Evolutionary conservation across 108 stramenopile genomes (phyloP).

Genomic region (Nannochloropsis salina): DNA sequence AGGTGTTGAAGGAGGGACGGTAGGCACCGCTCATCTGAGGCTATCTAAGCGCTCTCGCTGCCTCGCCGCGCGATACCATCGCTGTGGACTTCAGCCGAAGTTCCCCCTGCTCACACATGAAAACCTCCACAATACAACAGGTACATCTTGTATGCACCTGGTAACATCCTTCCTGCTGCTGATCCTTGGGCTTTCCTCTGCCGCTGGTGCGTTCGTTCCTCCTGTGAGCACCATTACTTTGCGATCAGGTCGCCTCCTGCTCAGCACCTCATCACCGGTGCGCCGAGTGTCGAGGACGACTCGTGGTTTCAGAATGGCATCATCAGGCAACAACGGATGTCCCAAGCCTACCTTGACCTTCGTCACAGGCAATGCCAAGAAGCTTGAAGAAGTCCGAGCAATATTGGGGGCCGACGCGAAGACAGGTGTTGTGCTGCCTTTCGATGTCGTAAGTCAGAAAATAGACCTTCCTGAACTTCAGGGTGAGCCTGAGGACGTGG

Average conservation of each 20-base stretch:
- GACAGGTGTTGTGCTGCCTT: constrained; percentile 57
- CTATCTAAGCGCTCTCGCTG: too few species aligned
- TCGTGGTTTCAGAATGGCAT: not conserved
- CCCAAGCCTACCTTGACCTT: constrained; percentile 63
- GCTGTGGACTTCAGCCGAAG: too few species aligned
- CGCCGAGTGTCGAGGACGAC: too few species aligned
- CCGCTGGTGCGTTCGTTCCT: not conserved
- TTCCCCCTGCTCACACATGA: too few species aligned
- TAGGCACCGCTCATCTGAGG: too few species aligned
- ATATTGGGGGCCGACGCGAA: constrained; percentile 57
- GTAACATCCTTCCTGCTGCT: not conserved
- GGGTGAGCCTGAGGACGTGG: constrained; percentile 89
- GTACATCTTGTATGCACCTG: not conserved
- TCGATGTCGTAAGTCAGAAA: constrained; percentile 66
- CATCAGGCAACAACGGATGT: not conserved
- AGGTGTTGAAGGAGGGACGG: too few species aligned
- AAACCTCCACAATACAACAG: not conserved
- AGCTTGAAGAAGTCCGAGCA: constrained; percentile 82
- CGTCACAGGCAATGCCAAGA: constrained; percentile 98
- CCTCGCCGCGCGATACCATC: too few species aligned
- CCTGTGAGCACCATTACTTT: not conserved
- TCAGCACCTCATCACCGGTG: not conserved
- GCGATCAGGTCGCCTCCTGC: not conserved
- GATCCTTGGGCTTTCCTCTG: not conserved
- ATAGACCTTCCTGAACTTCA: constrained; percentile 89